A percentile compares a stretch with the other conserved stretches of the same genome.
Conservation (phyloP, 1,284 basidiomycete species). For the Trichosporon asahii region DNA sequence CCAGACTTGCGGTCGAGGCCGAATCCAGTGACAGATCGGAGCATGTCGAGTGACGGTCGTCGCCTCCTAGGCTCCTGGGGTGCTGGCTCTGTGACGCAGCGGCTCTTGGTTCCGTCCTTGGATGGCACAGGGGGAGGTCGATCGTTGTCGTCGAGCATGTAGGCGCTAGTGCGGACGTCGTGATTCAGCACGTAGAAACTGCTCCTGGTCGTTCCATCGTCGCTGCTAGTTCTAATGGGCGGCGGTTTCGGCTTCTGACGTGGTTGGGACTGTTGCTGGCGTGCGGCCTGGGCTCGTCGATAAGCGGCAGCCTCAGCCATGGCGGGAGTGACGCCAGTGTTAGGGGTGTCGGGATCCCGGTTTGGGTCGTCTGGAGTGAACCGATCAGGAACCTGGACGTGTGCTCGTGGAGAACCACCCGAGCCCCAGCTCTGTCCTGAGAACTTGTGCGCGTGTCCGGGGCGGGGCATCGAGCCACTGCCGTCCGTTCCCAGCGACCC, state of each 20-base stretch:
- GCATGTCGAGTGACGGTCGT: slow-evolving; percentile 11
- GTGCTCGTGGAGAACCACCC: slow-evolving; percentile 5
- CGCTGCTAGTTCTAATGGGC: background rate
- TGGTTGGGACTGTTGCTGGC: background rate
- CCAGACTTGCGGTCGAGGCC: slow-evolving; percentile 3
- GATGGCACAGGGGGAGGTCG: slow-evolving; percentile 2
- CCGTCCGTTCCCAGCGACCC: background rate
- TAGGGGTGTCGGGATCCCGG: slow-evolving; percentile 2
- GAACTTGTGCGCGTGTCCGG: slow-evolving; percentile 4
- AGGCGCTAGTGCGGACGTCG: background rate
- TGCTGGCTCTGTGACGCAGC: background rate
- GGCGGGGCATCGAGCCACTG: slow-evolving; percentile 1
- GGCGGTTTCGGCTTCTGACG: slow-evolving; percentile 8
- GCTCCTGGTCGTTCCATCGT: background rate
- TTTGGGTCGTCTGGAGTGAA: background rate
- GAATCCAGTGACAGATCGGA: slow-evolving; percentile 10
- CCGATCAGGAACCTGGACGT: slow-evolving; percentile 7
- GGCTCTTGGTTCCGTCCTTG: slow-evolving; percentile 2
- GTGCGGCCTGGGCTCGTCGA: background rate
- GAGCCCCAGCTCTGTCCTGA: slow-evolving; percentile 8
- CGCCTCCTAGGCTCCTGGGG: slow-evolving; percentile 3
- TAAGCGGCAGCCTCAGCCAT: slow-evolving; percentile 11
- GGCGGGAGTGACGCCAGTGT: slow-evolving; percentile 4
- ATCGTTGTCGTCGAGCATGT: slow-evolving; percentile 9
- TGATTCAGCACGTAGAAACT: slow-evolving; percentile 3